Evolutionary conservation across 257 asterid genomes (phyloP).

Genomic region (Lithospermum erythrorhizon): DNA sequence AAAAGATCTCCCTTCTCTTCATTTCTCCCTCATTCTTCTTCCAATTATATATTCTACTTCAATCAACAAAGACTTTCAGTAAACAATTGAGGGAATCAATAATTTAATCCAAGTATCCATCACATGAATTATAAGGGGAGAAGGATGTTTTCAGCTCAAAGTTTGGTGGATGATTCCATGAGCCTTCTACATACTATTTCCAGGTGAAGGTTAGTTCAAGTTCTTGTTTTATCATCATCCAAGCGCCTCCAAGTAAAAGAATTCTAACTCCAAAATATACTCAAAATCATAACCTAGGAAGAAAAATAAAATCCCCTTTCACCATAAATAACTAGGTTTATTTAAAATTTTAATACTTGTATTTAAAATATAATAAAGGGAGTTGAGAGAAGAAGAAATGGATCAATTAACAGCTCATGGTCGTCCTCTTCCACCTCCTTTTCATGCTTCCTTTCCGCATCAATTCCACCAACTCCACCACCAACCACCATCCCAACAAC

Average conservation of each 20-base stretch:
- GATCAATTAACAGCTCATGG: constrained; percentile 72
- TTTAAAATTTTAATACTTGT: not conserved
- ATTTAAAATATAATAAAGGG: too few species aligned
- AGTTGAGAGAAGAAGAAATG: constrained; percentile 20
- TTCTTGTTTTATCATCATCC: not conserved
- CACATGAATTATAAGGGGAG: constrained; percentile 23
- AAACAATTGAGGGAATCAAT: constrained; percentile 13
- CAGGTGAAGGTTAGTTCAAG: constrained; percentile 17
- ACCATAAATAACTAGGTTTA: too few species aligned
- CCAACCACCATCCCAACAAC: constrained; percentile 22
- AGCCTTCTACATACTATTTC: constrained; percentile 11
- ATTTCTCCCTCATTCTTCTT: not conserved
- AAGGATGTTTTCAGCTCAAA: constrained; percentile 26
- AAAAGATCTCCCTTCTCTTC: constrained; percentile 6
- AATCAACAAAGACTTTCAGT: constrained; percentile 9
- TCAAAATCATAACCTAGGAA: not conserved
- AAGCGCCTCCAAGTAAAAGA: too few species aligned
- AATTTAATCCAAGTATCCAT: not conserved
- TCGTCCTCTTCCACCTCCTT: constrained; percentile 84
- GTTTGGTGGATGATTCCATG: constrained; percentile 26
- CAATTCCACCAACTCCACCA: constrained; percentile 31
- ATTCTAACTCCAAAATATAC: not conserved
- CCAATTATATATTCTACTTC: constrained; percentile 5
- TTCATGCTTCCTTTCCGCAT: constrained; percentile 38
- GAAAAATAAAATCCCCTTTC: not conserved